These are phyloP conservation scores for Aspergillus bridgeri DNA, from an alignment of 495 filamentous ascomycete species.

Conservation along the genomic window DNA sequence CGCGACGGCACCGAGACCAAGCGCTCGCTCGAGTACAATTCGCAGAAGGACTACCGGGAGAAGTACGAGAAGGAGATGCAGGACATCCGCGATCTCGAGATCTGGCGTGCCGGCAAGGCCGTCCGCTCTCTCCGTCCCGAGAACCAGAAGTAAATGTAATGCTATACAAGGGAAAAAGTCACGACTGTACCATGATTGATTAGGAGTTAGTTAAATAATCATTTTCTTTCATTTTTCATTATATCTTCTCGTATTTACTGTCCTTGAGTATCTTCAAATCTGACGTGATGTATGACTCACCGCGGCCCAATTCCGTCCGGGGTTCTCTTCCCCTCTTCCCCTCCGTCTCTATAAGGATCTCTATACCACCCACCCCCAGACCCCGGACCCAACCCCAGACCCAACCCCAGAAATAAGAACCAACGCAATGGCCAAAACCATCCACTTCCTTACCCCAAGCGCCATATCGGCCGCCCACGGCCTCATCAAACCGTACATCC, in stretches of 20 bases:
- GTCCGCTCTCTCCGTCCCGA: constrained; percentile 88
- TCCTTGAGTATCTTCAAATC: too few relatives aligned
- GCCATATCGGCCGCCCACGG: constrained; percentile 67
- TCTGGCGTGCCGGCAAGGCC: constrained; percentile 98
- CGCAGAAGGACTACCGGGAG: constrained; percentile 89
- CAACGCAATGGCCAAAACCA: constrained; percentile 24
- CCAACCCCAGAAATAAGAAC: background rate
- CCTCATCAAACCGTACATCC: constrained; percentile 72
- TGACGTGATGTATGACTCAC: too few relatives aligned
- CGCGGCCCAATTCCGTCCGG: too few relatives aligned
- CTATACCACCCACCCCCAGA: background rate
- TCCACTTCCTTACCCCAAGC: constrained; percentile 61
- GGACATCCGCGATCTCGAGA: constrained; percentile 94
- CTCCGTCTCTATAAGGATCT: background rate
- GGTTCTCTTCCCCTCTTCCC: background rate
- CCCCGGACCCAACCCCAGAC: too few relatives aligned
- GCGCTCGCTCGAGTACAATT: constrained; percentile 92
- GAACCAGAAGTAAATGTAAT: constrained; percentile 73
- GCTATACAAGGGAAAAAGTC: constrained; percentile 38
- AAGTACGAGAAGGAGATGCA: constrained; percentile 94
- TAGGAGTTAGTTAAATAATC: constrained; percentile 5
- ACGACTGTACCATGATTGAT: constrained; percentile 43
- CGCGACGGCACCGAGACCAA: constrained; percentile 85
- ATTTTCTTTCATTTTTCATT: background rate
- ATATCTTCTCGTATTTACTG: too few relatives aligned